phyloP scores from a whole-genome alignment of 148 eudicot species.

The Rheum nobile region DNA sequence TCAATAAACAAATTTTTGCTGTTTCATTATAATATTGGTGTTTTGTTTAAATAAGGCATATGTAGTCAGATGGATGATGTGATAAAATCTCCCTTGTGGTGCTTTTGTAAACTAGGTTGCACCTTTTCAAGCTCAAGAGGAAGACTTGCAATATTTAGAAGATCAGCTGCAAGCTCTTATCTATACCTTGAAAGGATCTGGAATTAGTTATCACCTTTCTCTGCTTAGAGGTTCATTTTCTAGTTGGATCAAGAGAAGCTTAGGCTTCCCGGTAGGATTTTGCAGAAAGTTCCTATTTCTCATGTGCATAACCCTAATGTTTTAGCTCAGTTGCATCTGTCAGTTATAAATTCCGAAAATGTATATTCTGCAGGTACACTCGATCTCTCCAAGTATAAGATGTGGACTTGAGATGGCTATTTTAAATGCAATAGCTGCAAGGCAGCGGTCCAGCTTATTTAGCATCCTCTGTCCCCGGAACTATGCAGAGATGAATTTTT shows the following conservation, averaged over 20 bases:
- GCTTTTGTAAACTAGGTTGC: conserved; percentile 39
- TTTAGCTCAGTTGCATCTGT: neutral
- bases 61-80: neutral
- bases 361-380: conserved; percentile 44
- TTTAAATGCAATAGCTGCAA: conserved; percentile 77
- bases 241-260: conserved; percentile 62
- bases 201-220: conserved; percentile 36
- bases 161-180: conserved; percentile 69
- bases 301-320: neutral
- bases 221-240: conserved; percentile 63
- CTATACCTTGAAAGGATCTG: conserved; percentile 45
- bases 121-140: conserved; percentile 65
- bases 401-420: conserved; percentile 97
- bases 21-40: neutral
- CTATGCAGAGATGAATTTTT: conserved; percentile 15
- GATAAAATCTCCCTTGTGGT: neutral
- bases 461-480: conserved; percentile 37
- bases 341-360: neutral
- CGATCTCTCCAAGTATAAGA: conserved; percentile 80
- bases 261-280: conserved; percentile 66
- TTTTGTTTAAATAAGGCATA: neutral
- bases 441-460: conserved; percentile 44
- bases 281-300: neutral
- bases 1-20: neutral
- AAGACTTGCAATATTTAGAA: conserved; percentile 60